Evolutionary conservation across 306 rosid species (phyloP), one percentile per base, ranked within the genome.

Genomic region (Rosa persica): DNA sequence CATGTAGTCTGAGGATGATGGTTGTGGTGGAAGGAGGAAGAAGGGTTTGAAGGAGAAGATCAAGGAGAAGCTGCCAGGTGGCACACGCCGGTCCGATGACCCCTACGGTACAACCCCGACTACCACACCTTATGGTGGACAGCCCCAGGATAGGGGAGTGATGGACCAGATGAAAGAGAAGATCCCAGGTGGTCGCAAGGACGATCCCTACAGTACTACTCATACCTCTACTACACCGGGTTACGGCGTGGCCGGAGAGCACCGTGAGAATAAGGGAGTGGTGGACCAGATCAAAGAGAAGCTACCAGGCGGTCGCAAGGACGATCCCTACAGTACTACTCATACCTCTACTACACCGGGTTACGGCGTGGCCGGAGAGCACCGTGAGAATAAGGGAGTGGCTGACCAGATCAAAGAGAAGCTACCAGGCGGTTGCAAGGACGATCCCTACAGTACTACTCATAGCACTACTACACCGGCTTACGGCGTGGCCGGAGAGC

Each of bases 21-120:
- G 88, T 34, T 76, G 46, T 19, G 92, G 93, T 15, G 93, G 89
- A 75, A 67, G 93, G 55, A 89, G 87, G 76, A 89, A 85, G 89
- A 87, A 87, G 90, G 90, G 90, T 46, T 12, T 89, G 83, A 85
- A 48, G 72, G 67, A 80, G 65, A 84, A 84, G 82, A 62, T 84
- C 13, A 80, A 66, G 84, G 78, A 81, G 78, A 80, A 73, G 85
- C 62, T 81, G 48, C 80, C 85, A 3, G 87, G 87, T 5, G 71
- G 75, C 66, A 83, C 22, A 70, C 80, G 34, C 34, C 34, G 34
- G 13, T 72, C 70, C 4, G 81, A 73, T 2, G n/a, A 48, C 5
- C 66, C 11, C 0, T 38, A 67, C 5, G 52, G 72, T 0, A 52
- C 77, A 3, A 1, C 68, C 12, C 25, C 84, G 4, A 64, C 82